A percentile compares a stretch with the other conserved stretches of the same genome.
These are phyloP conservation scores for Cyathus striatus DNA, from an alignment of 768 basidiomycete species.

Conservation along the genomic window DNA sequence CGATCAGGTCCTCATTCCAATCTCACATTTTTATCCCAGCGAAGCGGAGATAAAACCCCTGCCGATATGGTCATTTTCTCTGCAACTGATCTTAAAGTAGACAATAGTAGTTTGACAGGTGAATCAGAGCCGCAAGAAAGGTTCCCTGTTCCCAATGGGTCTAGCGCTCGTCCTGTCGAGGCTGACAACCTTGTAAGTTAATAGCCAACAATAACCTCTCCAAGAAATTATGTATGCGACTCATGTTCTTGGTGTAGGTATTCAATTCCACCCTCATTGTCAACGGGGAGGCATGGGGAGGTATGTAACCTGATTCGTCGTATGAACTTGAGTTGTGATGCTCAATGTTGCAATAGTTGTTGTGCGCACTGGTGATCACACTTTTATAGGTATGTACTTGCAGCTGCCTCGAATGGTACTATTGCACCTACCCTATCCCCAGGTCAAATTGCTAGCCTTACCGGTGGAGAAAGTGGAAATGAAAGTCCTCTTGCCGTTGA, in stretches of 20 bases:
- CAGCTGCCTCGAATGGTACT: background rate
- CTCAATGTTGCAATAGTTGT: slow-evolving; percentile 35
- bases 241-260: slow-evolving; percentile 37
- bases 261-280: slow-evolving; percentile 68
- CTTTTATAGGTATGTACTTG: slow-evolving; percentile 47
- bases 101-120: slow-evolving; percentile 67
- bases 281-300: slow-evolving; percentile 69
- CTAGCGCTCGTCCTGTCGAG: slow-evolving; percentile 45
- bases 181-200: slow-evolving; percentile 60
- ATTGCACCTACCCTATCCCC: background rate
- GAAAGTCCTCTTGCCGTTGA: slow-evolving; percentile 62
- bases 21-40: slow-evolving; percentile 25
- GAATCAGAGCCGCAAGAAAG: slow-evolving; percentile 70
- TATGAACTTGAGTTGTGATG: background rate
- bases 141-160: slow-evolving; percentile 39
- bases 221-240: background rate
- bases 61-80: slow-evolving; percentile 61
- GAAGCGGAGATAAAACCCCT: slow-evolving; percentile 67
- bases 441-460: slow-evolving; percentile 67
- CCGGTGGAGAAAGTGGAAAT: slow-evolving; percentile 60
- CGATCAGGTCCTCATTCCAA: background rate
- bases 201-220: background rate
- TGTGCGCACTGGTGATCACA: slow-evolving; percentile 61
- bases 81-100: slow-evolving; percentile 60
- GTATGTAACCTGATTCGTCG: slow-evolving; percentile 25